A percentile compares a stretch with the other conserved stretches of the same genome.
Conservation (phyloP, 2,329 filamentous ascomycete genomes). For the Juglanconis sp. region DNA sequence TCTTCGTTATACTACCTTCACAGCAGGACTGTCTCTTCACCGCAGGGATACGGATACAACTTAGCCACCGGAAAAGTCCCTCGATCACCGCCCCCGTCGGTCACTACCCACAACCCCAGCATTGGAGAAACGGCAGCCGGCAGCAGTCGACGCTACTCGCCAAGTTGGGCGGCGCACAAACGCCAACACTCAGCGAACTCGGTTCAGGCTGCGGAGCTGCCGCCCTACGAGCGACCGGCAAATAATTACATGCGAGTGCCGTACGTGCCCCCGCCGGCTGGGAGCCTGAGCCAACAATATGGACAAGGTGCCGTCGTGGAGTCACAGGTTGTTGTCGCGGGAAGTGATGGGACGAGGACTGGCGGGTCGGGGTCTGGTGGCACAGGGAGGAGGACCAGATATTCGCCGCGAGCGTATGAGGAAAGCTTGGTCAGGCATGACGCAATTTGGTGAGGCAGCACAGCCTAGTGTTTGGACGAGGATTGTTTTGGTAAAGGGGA, state of each 20-base stretch:
- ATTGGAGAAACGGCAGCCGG: background rate
- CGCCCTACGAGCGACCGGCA: constrained; percentile 9
- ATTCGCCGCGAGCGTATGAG: constrained; percentile 1
- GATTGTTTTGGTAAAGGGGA: background rate
- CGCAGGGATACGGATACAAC: background rate
- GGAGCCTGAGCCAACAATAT: constrained; percentile 12
- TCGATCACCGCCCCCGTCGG: background rate
- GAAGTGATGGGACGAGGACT: constrained; percentile 1
- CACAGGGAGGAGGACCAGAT: constrained; percentile 7
- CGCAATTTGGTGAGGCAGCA: constrained; percentile 8
- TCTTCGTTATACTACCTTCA: background rate
- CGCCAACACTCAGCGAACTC: constrained; percentile 4
- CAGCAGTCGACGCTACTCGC: constrained; percentile 3
- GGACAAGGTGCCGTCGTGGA: constrained; percentile 7
- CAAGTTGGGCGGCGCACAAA: constrained; percentile 3
- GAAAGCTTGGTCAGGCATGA: constrained; percentile 9
- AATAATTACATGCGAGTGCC: constrained; percentile 6
- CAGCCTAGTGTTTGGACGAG: no score
- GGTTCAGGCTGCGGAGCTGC: background rate
- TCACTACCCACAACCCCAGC: background rate
- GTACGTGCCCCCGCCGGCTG: constrained; percentile 8
- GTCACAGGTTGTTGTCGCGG: background rate
- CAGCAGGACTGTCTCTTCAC: background rate
- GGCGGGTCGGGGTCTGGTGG: background rate
- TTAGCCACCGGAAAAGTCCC: background rate